Percentiles rank a stretch among this genome's conserved stretches.
Conservation (phyloP, 257 asterid genomes). For the Przewalskia tangutica region DNA sequence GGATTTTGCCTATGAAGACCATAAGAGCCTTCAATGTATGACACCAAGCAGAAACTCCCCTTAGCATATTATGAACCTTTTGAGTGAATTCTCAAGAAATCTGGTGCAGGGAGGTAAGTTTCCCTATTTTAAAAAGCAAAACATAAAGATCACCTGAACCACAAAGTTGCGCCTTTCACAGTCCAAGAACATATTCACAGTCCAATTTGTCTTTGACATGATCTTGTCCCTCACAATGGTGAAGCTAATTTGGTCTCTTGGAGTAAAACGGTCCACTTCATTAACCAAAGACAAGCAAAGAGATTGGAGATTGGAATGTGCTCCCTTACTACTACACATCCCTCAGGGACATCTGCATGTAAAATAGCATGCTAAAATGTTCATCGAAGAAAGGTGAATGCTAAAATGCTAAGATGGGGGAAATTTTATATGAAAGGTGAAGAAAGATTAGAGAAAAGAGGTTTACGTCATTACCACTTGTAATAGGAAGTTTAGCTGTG, state of each 20-base stretch:
- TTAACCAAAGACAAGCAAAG: constrained; percentile 92
- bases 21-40: background rate
- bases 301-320: constrained; percentile 84
- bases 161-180: constrained; percentile 93
- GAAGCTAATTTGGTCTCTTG: constrained; percentile 92
- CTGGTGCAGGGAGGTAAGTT: background rate
- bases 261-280: constrained; percentile 89
- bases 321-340: constrained; percentile 83
- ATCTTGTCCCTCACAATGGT: constrained; percentile 87
- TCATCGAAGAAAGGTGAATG: background rate
- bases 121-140: background rate
- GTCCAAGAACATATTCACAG: constrained; percentile 77
- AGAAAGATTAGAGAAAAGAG: background rate
- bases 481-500: constrained; percentile 57
- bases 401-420: too few relatives aligned
- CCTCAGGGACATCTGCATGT: constrained; percentile 89
- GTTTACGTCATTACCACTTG: constrained; percentile 49
- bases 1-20: background rate
- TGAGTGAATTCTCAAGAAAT: background rate
- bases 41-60: background rate
- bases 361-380: background rate
- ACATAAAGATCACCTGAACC: constrained; percentile 55
- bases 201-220: constrained; percentile 67
- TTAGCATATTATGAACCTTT: background rate
- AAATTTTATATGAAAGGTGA: background rate